These are phyloP conservation scores for Fereydounia khargensis DNA, from an alignment of 1,284 basidiomycete species.

Conservation along the genomic window DNA sequence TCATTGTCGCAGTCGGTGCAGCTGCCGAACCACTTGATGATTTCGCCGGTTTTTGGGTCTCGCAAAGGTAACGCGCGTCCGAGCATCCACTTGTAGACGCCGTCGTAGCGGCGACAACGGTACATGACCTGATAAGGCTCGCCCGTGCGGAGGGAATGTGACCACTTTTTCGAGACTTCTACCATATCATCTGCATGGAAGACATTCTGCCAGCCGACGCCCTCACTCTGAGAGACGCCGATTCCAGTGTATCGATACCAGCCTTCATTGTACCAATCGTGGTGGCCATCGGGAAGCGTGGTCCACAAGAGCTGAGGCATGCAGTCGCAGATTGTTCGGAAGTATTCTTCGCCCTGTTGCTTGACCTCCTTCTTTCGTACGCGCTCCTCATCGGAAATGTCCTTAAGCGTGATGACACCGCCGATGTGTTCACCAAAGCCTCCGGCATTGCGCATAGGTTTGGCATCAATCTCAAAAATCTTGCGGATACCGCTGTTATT, in stretches of 20 bases:
- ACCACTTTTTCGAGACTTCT: conserved; percentile 45
- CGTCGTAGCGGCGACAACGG: conserved; percentile 48
- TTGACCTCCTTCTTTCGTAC: conserved; percentile 21
- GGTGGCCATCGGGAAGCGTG: conserved; percentile 50
- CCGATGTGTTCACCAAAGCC: conserved; percentile 50
- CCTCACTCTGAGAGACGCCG: conserved; percentile 35
- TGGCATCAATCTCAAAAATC: conserved; percentile 36
- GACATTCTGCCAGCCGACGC: conserved; percentile 54
- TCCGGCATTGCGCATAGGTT: conserved; percentile 39
- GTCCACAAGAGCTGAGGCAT: conserved; percentile 57
- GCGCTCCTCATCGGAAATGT: conserved; percentile 32
- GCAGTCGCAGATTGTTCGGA: conserved; percentile 44
- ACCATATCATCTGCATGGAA: conserved; percentile 58
- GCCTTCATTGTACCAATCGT: conserved; percentile 46
- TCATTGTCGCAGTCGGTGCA: conserved; percentile 52
- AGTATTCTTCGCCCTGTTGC: conserved; percentile 43
- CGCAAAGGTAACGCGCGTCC: conserved; percentile 52
- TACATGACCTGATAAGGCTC: conserved; percentile 57
- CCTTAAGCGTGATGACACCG: conserved; percentile 37
- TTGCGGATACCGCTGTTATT: conserved; percentile 25
- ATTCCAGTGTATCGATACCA: conserved; percentile 57
- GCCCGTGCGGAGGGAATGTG: conserved; percentile 55
- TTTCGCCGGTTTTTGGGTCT: conserved; percentile 38
- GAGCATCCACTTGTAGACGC: conserved; percentile 51
- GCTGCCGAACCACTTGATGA: conserved; percentile 56